Conservation (phyloP, 257 asterid genomes). For the Penstemon barbatus region DNA sequence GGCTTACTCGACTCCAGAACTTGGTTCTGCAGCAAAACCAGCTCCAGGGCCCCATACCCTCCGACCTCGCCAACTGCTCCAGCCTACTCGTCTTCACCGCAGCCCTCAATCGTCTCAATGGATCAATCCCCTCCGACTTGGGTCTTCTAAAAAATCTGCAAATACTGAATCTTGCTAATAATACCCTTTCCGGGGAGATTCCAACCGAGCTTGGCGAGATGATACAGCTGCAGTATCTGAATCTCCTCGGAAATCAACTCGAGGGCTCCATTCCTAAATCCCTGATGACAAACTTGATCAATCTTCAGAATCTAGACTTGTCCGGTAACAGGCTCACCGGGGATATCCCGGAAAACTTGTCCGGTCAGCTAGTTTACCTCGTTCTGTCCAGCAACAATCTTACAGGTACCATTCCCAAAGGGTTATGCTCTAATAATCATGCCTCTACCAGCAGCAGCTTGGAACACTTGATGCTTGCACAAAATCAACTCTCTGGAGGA, state of each 20-base stretch:
- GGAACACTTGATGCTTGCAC: constrained; percentile 58
- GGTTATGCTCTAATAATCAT: constrained; percentile 47
- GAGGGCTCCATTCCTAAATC: constrained; percentile 63
- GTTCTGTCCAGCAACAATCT: constrained; percentile 70
- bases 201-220: constrained; percentile 53
- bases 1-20: constrained; percentile 38
- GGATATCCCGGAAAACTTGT: constrained; percentile 63
- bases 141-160: constrained; percentile 46
- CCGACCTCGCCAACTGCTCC: constrained; percentile 59
- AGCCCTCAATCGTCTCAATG: constrained; percentile 60
- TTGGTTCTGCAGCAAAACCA: constrained; percentile 64
- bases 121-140: constrained; percentile 63
- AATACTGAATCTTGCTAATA: constrained; percentile 63
- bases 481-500: constrained; percentile 58
- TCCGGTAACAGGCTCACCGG: constrained; percentile 70
- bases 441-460: constrained; percentile 45
- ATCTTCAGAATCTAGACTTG: constrained; percentile 59
- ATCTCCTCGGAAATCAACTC: constrained; percentile 74
- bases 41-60: constrained; percentile 64
- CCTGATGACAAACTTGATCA: constrained; percentile 36
- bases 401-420: constrained; percentile 57
- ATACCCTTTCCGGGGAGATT: constrained; percentile 65
- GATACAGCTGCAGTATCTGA: constrained; percentile 51
- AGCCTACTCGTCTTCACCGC: constrained; percentile 59
- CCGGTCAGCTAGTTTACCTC: constrained; percentile 50